These are phyloP conservation scores for Pythium utonaiense DNA, from an alignment of 352 stramenopile genomes.

Conservation along the genomic window DNA sequence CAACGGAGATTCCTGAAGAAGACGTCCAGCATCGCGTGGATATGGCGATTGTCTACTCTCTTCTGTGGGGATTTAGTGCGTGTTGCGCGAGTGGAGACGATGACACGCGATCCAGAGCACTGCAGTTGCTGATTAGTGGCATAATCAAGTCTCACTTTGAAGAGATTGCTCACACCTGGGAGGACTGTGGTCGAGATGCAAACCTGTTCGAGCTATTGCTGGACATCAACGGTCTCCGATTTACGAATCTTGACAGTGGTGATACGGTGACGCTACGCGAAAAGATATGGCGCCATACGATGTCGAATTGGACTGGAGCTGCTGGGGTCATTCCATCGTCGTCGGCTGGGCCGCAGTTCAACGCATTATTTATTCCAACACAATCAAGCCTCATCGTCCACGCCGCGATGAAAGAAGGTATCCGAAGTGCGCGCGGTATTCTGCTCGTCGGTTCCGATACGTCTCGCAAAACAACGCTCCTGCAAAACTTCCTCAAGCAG, in stretches of 20 bases:
- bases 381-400: slow-evolving; percentile 28
- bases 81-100: slow-evolving; percentile 6
- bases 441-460: slow-evolving; percentile 25
- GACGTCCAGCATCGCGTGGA: slow-evolving; percentile 34
- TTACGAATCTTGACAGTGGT: slow-evolving; percentile 22
- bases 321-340: neutral
- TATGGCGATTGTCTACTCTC: slow-evolving; percentile 46
- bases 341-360: slow-evolving; percentile 3
- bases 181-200: slow-evolving; percentile 22
- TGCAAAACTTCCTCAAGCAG: slow-evolving; percentile 31
- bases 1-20: slow-evolving; percentile 10
- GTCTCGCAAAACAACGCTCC: slow-evolving; percentile 24
- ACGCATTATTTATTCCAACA: slow-evolving; percentile 32
- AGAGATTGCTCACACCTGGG: slow-evolving; percentile 22
- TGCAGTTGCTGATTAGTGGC: slow-evolving; percentile 23
- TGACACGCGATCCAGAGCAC: slow-evolving; percentile 2
- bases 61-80: slow-evolving; percentile 41
- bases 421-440: slow-evolving; percentile 21
- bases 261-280: slow-evolving; percentile 19
- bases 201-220: slow-evolving; percentile 29
- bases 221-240: slow-evolving; percentile 22
- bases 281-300: slow-evolving; percentile 16
- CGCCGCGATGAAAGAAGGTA: slow-evolving; percentile 24
- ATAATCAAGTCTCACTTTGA: slow-evolving; percentile 29
- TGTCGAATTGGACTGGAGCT: neutral